phyloP scores from a whole-genome alignment of 2,329 filamentous ascomycete genomes.

The Fusarium sp. region DNA sequence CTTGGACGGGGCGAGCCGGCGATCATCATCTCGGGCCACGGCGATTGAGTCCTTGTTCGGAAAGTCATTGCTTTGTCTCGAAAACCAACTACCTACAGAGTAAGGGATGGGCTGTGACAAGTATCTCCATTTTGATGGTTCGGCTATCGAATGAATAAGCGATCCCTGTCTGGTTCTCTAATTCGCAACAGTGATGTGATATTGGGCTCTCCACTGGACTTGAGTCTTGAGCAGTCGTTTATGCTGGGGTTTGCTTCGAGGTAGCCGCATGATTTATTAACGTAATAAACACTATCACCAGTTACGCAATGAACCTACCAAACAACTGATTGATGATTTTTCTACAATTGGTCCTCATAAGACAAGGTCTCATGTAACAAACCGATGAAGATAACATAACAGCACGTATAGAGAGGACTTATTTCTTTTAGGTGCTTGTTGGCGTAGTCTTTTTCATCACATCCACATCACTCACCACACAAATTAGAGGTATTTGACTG shows the following conservation, averaged over 20 bases:
- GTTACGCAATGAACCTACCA: background rate
- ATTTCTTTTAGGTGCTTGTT: too few species aligned
- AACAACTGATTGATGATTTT: too few species aligned
- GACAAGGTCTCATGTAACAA: too few species aligned
- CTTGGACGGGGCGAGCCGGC: constrained; percentile 26
- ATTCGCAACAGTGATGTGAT: background rate
- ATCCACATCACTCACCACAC: too few species aligned
- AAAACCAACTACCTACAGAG: background rate
- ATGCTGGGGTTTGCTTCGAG: background rate
- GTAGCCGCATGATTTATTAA: background rate
- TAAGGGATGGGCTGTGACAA: background rate
- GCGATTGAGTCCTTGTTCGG: constrained; percentile 14
- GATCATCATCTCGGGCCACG: constrained; percentile 33
- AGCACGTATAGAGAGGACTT: too few species aligned
- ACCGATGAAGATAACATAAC: too few species aligned
- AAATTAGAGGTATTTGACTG: too few species aligned
- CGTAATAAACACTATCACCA: background rate
- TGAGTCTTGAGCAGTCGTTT: background rate
- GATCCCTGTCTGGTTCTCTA: background rate
- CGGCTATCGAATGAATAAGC: constrained; percentile 16
- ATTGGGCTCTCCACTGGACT: background rate
- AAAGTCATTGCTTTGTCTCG: constrained; percentile 11
- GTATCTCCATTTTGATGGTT: constrained; percentile 14
- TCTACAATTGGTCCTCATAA: too few species aligned
- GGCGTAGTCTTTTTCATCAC: too few species aligned